Percentiles rank a stretch among this genome's conserved stretches.
Evolutionary conservation across 371 early-diverging fungal species (phyloP).

Genomic region (Enterospora canceri): DNA sequence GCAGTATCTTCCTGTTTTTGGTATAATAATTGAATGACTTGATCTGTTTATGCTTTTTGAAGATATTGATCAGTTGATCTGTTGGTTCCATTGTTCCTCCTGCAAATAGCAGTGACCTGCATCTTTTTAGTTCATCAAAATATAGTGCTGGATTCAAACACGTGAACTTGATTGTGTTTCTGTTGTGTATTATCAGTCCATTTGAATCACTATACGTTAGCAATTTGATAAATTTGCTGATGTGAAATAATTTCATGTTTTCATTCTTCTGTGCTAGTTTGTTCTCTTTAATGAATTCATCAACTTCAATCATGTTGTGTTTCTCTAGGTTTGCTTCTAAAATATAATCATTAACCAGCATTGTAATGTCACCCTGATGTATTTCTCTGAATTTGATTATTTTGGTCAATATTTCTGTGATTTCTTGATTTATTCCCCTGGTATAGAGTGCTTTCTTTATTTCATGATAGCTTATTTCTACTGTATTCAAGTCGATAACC

Average conservation of each 20-base stretch:
- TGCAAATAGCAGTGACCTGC: constrained; percentile 69
- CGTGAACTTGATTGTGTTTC: constrained; percentile 57
- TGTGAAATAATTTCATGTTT: constrained; percentile 7
- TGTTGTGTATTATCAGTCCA: constrained; percentile 29
- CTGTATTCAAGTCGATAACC: constrained; percentile 49
- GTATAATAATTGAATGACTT: constrained; percentile 16
- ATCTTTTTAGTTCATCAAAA: constrained; percentile 68
- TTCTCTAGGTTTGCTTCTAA: constrained; percentile 32
- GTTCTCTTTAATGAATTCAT: constrained; percentile 29
- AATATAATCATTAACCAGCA: constrained; percentile 43
- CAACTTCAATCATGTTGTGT: constrained; percentile 48
- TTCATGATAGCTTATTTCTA: constrained; percentile 10
- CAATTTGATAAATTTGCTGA: constrained; percentile 41
- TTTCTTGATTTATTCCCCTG: constrained; percentile 4
- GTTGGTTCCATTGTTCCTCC: constrained; percentile 88
- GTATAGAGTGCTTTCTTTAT: constrained; percentile 3
- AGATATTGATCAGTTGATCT: constrained; percentile 13
- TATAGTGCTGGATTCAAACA: constrained; percentile 69
- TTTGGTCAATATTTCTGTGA: constrained; percentile 9
- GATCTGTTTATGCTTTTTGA: constrained; percentile 9
- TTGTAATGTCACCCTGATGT: background rate
- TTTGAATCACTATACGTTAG: constrained; percentile 41
- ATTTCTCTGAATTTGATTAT: constrained; percentile 25
- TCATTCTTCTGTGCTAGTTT: constrained; percentile 34
- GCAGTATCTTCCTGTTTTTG: constrained; percentile 54